Evolutionary conservation across 257 asterid species (phyloP).

Genomic region (Handroanthus guayacan): DNA sequence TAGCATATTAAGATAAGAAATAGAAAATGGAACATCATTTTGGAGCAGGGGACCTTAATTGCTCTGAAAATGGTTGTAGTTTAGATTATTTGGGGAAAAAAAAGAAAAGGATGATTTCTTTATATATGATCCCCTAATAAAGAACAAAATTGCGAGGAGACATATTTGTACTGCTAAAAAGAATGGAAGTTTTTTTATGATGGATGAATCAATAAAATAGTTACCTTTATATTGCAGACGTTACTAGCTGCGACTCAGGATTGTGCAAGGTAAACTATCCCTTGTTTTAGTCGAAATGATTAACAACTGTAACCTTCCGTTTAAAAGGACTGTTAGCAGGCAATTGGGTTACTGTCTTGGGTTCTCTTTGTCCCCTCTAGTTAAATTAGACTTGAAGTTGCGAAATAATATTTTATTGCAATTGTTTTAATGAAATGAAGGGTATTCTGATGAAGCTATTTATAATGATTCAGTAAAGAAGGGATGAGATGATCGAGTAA

Average conservation of each 20-base stretch:
- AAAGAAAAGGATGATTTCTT: background rate
- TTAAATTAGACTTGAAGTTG: background rate
- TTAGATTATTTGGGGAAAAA: background rate
- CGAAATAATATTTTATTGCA: background rate
- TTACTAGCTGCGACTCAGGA: background rate
- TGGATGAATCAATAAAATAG: background rate
- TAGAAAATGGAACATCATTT: no score
- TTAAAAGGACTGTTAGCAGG: background rate
- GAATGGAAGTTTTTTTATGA: background rate
- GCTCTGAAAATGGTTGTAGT: background rate
- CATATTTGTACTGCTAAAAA: constrained; percentile 4
- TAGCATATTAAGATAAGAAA: no score
- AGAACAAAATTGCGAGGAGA: background rate
- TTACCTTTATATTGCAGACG: background rate
- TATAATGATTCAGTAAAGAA: background rate
- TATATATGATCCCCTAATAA: background rate
- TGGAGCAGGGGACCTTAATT: background rate
- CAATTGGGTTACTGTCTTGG: background rate
- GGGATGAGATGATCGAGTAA: background rate
- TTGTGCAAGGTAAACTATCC: background rate
- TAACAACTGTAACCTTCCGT: background rate
- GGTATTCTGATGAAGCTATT: background rate
- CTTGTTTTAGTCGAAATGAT: background rate
- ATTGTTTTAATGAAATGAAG: background rate
- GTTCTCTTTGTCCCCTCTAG: background rate